Evolutionary conservation across 1,139 yeast species (phyloP).

Genomic region (Pichia kudriavzevii): DNA sequence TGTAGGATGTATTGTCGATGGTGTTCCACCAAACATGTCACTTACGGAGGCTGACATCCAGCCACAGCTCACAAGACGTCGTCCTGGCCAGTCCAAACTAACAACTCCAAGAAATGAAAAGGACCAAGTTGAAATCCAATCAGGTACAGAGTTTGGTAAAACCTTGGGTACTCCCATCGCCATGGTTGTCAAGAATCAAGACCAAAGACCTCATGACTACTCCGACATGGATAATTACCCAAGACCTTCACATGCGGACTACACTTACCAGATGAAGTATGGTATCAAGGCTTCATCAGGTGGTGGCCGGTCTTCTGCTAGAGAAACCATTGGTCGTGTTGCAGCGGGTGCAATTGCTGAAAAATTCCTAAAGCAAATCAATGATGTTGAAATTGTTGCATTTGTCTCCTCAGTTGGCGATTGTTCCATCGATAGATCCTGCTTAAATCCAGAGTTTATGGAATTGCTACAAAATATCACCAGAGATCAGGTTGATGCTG

Average conservation of each 20-base stretch:
- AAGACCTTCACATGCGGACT: slow-evolving; percentile 97
- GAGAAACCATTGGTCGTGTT: slow-evolving; percentile 97
- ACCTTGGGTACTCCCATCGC: slow-evolving; percentile 95
- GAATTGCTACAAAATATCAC: slow-evolving; percentile 66
- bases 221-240: slow-evolving; percentile 92
- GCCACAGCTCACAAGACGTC: slow-evolving; percentile 91
- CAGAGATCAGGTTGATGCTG: slow-evolving; percentile 78
- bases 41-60: slow-evolving; percentile 83
- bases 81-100: slow-evolving; percentile 93
- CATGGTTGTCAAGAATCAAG: slow-evolving; percentile 87
- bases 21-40: slow-evolving; percentile 91
- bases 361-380: slow-evolving; percentile 68
- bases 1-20: slow-evolving; percentile 98
- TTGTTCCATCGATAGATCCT: slow-evolving; percentile 66
- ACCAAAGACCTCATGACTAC: slow-evolving; percentile 94
- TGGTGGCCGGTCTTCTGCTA: slow-evolving; percentile 94
- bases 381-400: slow-evolving; percentile 89
- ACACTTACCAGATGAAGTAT: slow-evolving; percentile 83
- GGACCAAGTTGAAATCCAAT: slow-evolving; percentile 85
- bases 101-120: slow-evolving; percentile 95
- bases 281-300: slow-evolving; percentile 92
- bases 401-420: slow-evolving; percentile 89
- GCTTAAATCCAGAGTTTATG: slow-evolving; percentile 57
- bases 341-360: slow-evolving; percentile 99
- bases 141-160: slow-evolving; percentile 87